Evolutionary conservation across 768 basidiomycete species (phyloP).

Genomic region (Trametopsis cervina): DNA sequence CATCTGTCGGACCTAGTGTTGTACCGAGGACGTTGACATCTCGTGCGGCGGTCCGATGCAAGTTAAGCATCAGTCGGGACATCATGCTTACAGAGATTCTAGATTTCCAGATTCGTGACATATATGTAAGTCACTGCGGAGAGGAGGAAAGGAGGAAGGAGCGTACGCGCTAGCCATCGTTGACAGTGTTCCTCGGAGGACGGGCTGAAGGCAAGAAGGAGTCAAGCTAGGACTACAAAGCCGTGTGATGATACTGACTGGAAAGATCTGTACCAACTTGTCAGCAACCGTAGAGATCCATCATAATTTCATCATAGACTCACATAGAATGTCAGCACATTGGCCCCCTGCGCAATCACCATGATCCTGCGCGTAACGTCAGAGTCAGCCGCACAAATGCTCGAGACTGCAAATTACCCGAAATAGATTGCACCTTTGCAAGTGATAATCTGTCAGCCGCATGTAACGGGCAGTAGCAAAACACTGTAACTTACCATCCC

Average conservation of each 20-base stretch:
- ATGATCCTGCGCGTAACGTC: slow-evolving; percentile 34
- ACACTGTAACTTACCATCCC: slow-evolving; percentile 34
- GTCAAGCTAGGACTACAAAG: slow-evolving; percentile 21
- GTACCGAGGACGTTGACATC: too few relatives aligned
- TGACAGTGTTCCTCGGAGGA: slow-evolving; percentile 38
- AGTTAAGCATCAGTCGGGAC: slow-evolving; percentile 10
- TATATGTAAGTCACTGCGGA: background rate
- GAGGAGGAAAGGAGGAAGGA: background rate
- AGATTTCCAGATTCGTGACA: too few relatives aligned
- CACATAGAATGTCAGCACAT: slow-evolving; percentile 36
- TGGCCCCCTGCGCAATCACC: slow-evolving; percentile 43
- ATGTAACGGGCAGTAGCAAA: background rate
- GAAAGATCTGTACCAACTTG: slow-evolving; percentile 15
- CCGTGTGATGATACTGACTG: slow-evolving; percentile 20
- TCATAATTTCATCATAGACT: slow-evolving; percentile 2
- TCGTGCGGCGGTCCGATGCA: slow-evolving; percentile 4
- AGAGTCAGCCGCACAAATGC: background rate
- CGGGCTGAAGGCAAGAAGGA: slow-evolving; percentile 26
- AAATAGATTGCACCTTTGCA: slow-evolving; percentile 46
- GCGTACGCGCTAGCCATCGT: slow-evolving; percentile 43
- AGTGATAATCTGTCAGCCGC: background rate
- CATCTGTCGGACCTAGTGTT: too few relatives aligned
- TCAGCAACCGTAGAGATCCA: background rate
- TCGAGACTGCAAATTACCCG: slow-evolving; percentile 31
- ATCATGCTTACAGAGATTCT: slow-evolving; percentile 13